Base-by-base conservation (phyloP, 495 filamentous ascomycete genomes). In the Venustampulla echinocandica region DNA sequence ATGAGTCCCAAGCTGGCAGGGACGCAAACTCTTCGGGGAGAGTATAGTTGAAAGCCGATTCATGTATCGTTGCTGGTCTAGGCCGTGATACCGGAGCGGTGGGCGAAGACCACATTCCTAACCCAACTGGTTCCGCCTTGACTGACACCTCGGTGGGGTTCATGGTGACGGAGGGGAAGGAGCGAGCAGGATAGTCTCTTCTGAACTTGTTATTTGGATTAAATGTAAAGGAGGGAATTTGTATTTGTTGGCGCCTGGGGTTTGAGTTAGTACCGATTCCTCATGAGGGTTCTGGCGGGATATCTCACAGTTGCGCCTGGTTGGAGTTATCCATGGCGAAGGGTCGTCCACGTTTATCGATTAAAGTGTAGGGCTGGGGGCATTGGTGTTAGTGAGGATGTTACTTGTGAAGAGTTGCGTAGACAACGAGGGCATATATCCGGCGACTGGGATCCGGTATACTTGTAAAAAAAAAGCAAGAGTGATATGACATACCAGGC, bases 41-140 rank as follows among this genome's bases (percentile, higher is more conserved):
- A 51, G 73, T 75, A 47, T 73, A 79, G 32, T 71, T 70, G 54
- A 79, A 80, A 30, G 69, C 71, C 24, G 58, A 55, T 59, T 79
- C 75, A 44, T 76, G 72, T 47, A 79, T 77, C 32, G 74, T 76
- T 28, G 72, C 71, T 28, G 75, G 71, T 21, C 74, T 63, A 23
- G 72, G 69, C 21, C 54, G 34, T 24, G 44, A 22, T 36, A 46
- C 47, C 13, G 36, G 57, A 30, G 50, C 40, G 1, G 54, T 49
- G 15, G 57, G 43, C 14, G 50, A 40, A 28, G 57, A 57, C 54
- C 57, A 60, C 57, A 60, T 53, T 30, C 52, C 52, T n/a, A 50
- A 17, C 35, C 49, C 54, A 28, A 47, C 45, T 32, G 50, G 25
- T 27, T 60, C 54, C 14, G 46, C 33, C 47, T 54, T 52, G 45